Evolutionary conservation across 768 basidiomycete species (phyloP).

Genomic region (Phlebiopsis gigantea): DNA sequence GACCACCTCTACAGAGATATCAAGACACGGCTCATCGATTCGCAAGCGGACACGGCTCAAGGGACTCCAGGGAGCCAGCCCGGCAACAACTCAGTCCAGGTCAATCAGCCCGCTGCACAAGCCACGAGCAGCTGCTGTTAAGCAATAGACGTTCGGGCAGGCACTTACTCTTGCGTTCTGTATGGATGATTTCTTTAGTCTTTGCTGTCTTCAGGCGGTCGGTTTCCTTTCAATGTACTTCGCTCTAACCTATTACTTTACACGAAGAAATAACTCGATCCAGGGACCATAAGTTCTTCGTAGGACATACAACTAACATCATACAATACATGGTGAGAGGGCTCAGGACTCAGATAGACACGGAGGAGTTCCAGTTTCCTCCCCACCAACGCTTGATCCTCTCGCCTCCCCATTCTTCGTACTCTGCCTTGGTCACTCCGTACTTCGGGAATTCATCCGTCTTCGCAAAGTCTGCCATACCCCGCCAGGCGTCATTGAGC

Average conservation of each 20-base stretch:
- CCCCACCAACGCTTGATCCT: constrained; percentile 88
- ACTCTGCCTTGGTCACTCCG: constrained; percentile 72
- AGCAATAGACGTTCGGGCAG: not conserved
- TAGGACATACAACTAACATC: not conserved
- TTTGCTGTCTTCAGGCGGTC: constrained; percentile 3
- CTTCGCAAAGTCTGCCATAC: constrained; percentile 76
- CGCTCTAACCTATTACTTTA: constrained; percentile 9
- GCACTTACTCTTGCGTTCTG: constrained; percentile 12
- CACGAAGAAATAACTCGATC: not conserved
- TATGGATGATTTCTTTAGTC: constrained; percentile 4
- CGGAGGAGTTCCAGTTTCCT: constrained; percentile 72
- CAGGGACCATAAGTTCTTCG: not conserved
- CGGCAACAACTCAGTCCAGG: constrained; percentile 52
- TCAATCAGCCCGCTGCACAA: constrained; percentile 51
- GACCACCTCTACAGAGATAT: constrained; percentile 62
- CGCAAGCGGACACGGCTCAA: constrained; percentile 63
- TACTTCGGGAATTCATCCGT: constrained; percentile 49
- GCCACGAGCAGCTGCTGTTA: constrained; percentile 48
- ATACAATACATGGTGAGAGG: not conserved
- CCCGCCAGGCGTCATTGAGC: constrained; percentile 78
- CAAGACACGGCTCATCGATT: constrained; percentile 95
- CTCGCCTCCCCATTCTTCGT: constrained; percentile 87
- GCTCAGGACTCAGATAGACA: constrained; percentile 10
- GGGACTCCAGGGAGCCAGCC: constrained; percentile 25
- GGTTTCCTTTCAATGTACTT: constrained; percentile 12